Base-by-base conservation (phyloP, 192 early-diverging fungal genomes). In the Entomortierella chlamydospora region DNA sequence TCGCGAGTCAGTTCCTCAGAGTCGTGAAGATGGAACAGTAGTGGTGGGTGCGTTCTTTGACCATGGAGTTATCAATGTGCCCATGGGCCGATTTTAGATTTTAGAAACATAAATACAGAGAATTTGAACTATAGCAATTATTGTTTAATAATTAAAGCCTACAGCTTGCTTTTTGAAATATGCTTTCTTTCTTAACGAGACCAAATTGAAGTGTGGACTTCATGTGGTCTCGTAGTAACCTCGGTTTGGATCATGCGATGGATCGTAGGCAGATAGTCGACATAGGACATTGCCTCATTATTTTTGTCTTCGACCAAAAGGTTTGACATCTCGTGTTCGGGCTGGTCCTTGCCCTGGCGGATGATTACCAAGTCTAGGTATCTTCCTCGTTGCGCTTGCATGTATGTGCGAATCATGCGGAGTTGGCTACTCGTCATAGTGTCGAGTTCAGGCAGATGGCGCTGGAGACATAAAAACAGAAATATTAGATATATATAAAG, bases 271-370 rank as follows among this genome's bases (percentile, higher is more conserved):
- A 99, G 73, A 70, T 91, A 98, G 64, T 99, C 97, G 13, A 98
- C 95, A 82, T 99, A 99, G 20, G 89, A 91, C 92, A 95, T 91
- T 57, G 90, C 89, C 47, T 93, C 95, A 55, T 91, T 89, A 68
- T 93, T 95, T 73, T 93, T 91, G 83, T 99, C 98, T 83, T 99
- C 98, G n/a, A 92, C 83, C 66, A 99, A 68, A 65, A 92, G 70
- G 30, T 90, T 87, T 9, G 87, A 85, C 73, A 98, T 94, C 61
- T 93, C 91, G 18, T 90, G 71, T 70, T 99, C 98, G 6, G 87
- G 57, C 66, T 90, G 87, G 81, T 98, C 98, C 77, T 95, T 81
- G 39, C 92, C 90, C 67, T 98, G 95, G 34, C 98, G 91, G 20
- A 95, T 89, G 66, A 99, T 85, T 53, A 87, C 89, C 23, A 94